A percentile compares a stretch with the other conserved stretches of the same genome.
Evolutionary conservation across 768 basidiomycete genomes (phyloP).

Genomic region (Mycena maculata): DNA sequence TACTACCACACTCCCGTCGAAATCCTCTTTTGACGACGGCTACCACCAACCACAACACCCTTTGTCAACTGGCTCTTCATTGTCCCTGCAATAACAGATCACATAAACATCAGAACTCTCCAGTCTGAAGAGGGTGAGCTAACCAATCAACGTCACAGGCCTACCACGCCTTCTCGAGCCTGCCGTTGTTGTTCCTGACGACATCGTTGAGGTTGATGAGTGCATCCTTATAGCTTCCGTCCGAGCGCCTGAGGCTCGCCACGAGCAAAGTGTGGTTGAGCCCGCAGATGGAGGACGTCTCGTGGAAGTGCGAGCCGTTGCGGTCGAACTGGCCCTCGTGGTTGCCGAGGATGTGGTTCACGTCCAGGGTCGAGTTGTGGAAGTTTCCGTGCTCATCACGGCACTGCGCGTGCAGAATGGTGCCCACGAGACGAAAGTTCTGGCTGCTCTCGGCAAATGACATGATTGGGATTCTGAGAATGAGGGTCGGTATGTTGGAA

Average conservation of each 20-base stretch:
- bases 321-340: constrained; percentile 21
- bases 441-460: constrained; percentile 37
- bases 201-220: constrained; percentile 20
- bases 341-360: constrained; percentile 32
- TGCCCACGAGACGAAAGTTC: constrained; percentile 18
- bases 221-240: constrained; percentile 18
- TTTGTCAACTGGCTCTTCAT: too few relatives aligned
- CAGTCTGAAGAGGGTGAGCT: too few relatives aligned
- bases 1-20: too few relatives aligned
- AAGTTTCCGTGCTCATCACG: constrained; percentile 21
- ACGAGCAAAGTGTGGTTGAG: constrained; percentile 25
- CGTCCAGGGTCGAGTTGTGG: constrained; percentile 16
- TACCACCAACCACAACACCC: too few relatives aligned
- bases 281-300: constrained; percentile 11
- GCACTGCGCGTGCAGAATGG: constrained; percentile 26
- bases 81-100: too few relatives aligned
- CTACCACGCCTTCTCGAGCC: too few relatives aligned
- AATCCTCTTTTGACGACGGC: too few relatives aligned
- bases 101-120: too few relatives aligned
- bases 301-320: constrained; percentile 18
- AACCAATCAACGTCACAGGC: too few relatives aligned
- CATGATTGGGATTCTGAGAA: constrained; percentile 30
- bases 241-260: constrained; percentile 12
- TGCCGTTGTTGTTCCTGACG: constrained; percentile 20
- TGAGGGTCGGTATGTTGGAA: neutral